Evolutionary conservation across 2,329 filamentous ascomycete genomes (phyloP).

Genomic region (Alternaria arborescens): DNA sequence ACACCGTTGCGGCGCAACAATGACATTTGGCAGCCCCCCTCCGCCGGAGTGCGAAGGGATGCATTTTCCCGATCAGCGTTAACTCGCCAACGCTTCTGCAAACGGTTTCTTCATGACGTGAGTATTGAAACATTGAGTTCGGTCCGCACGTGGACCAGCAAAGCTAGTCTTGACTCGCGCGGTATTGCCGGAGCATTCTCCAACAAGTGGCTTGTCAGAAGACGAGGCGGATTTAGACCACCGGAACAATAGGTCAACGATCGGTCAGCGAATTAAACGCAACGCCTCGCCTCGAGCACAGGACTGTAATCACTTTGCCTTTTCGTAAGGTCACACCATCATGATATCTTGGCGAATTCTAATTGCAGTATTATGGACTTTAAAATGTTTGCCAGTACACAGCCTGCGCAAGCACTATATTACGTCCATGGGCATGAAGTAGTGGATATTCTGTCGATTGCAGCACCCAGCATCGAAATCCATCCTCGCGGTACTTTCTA

Average conservation of each 20-base stretch:
- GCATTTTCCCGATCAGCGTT: slow-evolving; percentile 6
- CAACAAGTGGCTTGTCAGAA: slow-evolving; percentile 6
- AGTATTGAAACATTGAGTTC: slow-evolving; percentile 15
- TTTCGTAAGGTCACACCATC: not conserved
- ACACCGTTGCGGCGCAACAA: not conserved
- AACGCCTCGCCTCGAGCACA: not conserved
- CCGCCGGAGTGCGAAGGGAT: slow-evolving; percentile 2
- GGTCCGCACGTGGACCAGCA: slow-evolving; percentile 10
- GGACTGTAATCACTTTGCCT: not conserved
- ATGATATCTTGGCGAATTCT: not conserved
- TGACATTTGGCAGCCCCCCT: not conserved
- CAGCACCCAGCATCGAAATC: not conserved
- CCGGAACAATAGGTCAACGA: not conserved
- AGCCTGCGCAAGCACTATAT: not conserved
- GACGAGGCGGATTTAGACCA: slow-evolving; percentile 6
- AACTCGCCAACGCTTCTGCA: slow-evolving; percentile 16
- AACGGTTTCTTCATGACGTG: slow-evolving; percentile 21
- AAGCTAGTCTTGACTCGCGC: slow-evolving; percentile 24
- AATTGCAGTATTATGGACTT: not conserved
- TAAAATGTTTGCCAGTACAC: too few relatives aligned
- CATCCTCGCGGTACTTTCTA: not conserved
- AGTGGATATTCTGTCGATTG: not conserved
- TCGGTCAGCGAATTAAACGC: not conserved
- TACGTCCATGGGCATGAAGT: not conserved
- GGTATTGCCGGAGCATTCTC: slow-evolving; percentile 14